Percentiles rank a stretch among this genome's conserved stretches.
Evolutionary conservation across 169 alveolate genomes (phyloP).

Genomic region (Amoebophrya sp.): DNA sequence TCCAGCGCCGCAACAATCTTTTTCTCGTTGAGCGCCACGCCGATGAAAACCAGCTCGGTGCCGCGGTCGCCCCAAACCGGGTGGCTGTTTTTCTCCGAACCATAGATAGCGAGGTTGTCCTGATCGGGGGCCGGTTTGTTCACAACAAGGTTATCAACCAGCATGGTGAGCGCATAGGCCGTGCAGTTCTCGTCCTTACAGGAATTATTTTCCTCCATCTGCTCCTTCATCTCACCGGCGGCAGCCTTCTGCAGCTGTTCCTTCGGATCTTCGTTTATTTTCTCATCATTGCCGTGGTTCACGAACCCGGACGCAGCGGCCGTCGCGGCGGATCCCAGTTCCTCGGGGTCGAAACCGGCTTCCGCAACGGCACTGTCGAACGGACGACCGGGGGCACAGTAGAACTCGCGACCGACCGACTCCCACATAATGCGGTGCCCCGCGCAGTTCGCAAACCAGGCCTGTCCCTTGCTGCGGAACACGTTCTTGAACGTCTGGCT

Average conservation of each 20-base stretch:
- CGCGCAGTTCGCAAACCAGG: too few relatives aligned
- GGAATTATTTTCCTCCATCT: too few relatives aligned
- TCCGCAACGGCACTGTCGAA: background rate
- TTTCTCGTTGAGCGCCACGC: background rate
- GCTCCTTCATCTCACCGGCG: background rate
- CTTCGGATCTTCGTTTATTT: background rate
- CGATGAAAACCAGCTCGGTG: background rate
- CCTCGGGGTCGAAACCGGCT: background rate
- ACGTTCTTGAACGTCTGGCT: background rate
- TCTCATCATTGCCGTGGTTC: background rate
- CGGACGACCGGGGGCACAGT: background rate
- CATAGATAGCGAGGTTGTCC: background rate
- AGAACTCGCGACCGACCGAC: too few relatives aligned
- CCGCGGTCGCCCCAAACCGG: background rate
- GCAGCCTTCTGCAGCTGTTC: background rate
- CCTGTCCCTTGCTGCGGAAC: background rate
- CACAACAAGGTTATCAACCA: background rate
- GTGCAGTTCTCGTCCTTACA: background rate
- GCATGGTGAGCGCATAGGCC: conserved; percentile 3
- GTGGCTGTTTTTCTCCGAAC: background rate
- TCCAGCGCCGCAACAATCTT: background rate
- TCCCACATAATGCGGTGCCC: too few relatives aligned
- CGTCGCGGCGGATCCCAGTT: too few relatives aligned
- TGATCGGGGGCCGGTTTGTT: background rate
- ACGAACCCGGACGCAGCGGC: too few relatives aligned